Evolutionary conservation across 345 rosid species (phyloP).

Genomic region (Turritis glabra): DNA sequence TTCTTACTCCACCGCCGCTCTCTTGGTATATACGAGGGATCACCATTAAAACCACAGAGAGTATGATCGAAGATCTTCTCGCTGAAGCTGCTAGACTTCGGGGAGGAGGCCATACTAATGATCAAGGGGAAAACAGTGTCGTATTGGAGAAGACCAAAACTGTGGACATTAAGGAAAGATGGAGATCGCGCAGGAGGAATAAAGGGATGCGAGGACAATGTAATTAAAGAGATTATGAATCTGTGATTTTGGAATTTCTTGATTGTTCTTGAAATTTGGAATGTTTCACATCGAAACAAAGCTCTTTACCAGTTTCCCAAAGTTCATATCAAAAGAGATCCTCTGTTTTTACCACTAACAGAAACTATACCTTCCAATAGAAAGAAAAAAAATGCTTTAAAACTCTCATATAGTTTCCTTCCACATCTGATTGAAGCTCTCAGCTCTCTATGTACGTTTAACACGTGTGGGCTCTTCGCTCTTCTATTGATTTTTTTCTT

Average conservation of each 20-base stretch:
- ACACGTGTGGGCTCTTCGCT: constrained; percentile 20
- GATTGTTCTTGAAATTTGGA: background rate
- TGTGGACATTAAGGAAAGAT: constrained; percentile 30
- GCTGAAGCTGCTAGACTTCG: constrained; percentile 36
- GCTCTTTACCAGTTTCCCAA: constrained; percentile 16
- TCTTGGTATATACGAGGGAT: constrained; percentile 95
- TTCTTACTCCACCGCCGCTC: constrained; percentile 86
- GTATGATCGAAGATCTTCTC: constrained; percentile 64
- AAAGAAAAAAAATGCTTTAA: background rate
- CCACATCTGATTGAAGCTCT: background rate
- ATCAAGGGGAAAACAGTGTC: background rate
- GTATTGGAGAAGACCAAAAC: constrained; percentile 4
- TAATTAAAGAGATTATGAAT: background rate
- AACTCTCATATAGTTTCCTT: constrained; percentile 5
- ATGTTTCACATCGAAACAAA: background rate
- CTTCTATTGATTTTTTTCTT: background rate
- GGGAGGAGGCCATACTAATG: constrained; percentile 6
- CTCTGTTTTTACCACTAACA: constrained; percentile 6
- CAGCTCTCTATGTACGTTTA: constrained; percentile 8
- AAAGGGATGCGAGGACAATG: background rate
- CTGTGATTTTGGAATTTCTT: background rate
- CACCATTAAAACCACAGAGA: constrained; percentile 77
- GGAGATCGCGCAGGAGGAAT: constrained; percentile 29
- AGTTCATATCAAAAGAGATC: constrained; percentile 1
- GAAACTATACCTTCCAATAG: constrained; percentile 6